phyloP scores from a whole-genome alignment of 1,284 basidiomycete species.

The Ceratorhiza oryzae-sativae region DNA sequence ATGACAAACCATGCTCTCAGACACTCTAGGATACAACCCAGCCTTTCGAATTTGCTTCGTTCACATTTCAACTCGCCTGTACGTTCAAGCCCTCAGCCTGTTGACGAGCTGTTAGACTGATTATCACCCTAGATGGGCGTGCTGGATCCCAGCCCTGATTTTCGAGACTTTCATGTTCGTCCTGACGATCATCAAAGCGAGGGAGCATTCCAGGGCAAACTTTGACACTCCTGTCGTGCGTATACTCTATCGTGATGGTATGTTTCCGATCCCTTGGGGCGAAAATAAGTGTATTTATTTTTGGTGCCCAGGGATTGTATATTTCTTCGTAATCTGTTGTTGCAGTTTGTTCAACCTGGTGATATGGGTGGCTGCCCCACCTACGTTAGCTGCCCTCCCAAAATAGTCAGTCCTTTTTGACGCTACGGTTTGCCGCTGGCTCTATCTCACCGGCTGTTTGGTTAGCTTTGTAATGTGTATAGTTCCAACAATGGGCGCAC shows the following conservation, averaged over 20 bases:
- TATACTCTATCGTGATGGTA: constrained; percentile 42
- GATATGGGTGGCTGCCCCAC: constrained; percentile 23
- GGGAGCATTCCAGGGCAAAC: constrained; percentile 15
- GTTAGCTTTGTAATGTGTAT: constrained; percentile 37
- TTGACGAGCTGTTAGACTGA: background rate
- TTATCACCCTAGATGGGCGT: constrained; percentile 15
- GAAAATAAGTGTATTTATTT: background rate
- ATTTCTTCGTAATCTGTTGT: constrained; percentile 37
- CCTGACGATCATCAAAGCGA: background rate
- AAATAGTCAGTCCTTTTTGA: constrained; percentile 23
- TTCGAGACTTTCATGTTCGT: constrained; percentile 40
- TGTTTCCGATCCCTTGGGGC: background rate
- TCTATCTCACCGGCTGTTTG: background rate
- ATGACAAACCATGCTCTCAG: background rate
- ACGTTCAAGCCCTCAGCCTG: background rate
- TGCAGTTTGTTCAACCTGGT: constrained; percentile 31
- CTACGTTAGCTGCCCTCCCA: constrained; percentile 22
- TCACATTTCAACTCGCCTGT: constrained; percentile 17
- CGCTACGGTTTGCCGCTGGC: background rate
- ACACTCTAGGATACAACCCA: constrained; percentile 5
- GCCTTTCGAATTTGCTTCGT: constrained; percentile 10
- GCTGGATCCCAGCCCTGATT: constrained; percentile 35
- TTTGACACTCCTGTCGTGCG: constrained; percentile 31
- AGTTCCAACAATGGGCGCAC: constrained; percentile 37
- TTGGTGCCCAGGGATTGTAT: constrained; percentile 33